phyloP scores from a whole-genome alignment of 78 protist species.

The Dictyostelium discoideum region dicty_2.7 NC_007091.3:3226501-3227000 shows the following conservation, averaged over 20 bases:
- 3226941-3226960: background rate
- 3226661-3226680: background rate
- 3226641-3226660: background rate
- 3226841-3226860: background rate
- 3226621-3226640: no score
- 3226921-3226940: background rate
- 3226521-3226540: no score
- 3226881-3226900: background rate
- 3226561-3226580: background rate
- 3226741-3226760: background rate
- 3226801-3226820: background rate
- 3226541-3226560: background rate
- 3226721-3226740: background rate
- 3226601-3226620: no score
- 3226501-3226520: no score
- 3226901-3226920: background rate
- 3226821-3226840: no score
- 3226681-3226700: background rate
- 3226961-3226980: no score
- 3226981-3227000: no score
- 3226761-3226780: background rate
- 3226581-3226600: no score
- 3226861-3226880: no score
- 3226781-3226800: background rate
- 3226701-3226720: background rate